phyloP scores from a whole-genome alignment of 2,329 filamentous ascomycete species.

The Ophiocordyceps camponoti-rufipedis region DNA sequence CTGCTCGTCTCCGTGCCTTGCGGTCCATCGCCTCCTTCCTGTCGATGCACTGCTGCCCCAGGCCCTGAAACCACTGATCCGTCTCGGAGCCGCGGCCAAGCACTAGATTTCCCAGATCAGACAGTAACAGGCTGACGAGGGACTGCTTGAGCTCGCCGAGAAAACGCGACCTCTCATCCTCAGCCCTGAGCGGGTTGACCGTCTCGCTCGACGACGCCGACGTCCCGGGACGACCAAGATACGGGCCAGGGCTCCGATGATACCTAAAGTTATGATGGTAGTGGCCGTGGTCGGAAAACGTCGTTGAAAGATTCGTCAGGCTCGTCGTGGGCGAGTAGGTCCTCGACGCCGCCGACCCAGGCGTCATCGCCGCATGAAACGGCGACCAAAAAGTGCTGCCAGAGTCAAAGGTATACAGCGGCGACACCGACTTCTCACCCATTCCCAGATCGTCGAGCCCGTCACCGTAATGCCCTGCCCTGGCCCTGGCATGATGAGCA shows the following conservation, averaged over 20 bases:
- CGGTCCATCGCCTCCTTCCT: slow-evolving; percentile 37
- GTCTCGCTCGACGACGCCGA: slow-evolving; percentile 52
- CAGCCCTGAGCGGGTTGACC: slow-evolving; percentile 38
- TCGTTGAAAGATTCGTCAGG: slow-evolving; percentile 35
- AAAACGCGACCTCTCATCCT: slow-evolving; percentile 62
- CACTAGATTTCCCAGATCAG: slow-evolving; percentile 72
- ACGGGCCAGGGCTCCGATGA: slow-evolving; percentile 26
- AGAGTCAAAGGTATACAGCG: slow-evolving; percentile 55
- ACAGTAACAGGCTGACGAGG: slow-evolving; percentile 68
- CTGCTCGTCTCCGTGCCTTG: slow-evolving; percentile 20
- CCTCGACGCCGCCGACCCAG: slow-evolving; percentile 38
- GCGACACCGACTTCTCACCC: slow-evolving; percentile 45
- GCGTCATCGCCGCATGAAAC: slow-evolving; percentile 51
- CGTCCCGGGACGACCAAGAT: slow-evolving; percentile 41
- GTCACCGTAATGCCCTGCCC: slow-evolving; percentile 40
- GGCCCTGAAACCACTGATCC: slow-evolving; percentile 63
- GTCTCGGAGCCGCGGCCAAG: slow-evolving; percentile 87
- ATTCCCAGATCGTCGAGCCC: slow-evolving; percentile 51
- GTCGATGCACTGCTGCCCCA: slow-evolving; percentile 48
- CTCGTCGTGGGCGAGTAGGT: slow-evolving; percentile 45
- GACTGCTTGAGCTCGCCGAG: slow-evolving; percentile 60
- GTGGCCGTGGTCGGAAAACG: slow-evolving; percentile 24
- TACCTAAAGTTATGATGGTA: slow-evolving; percentile 17
- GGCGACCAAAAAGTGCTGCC: slow-evolving; percentile 79
- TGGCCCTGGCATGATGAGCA: slow-evolving; percentile 47